A percentile compares a stretch with the other conserved stretches of the same genome.
Conservation (phyloP, 768 basidiomycete genomes). For the Mycena rebaudengoi region DNA sequence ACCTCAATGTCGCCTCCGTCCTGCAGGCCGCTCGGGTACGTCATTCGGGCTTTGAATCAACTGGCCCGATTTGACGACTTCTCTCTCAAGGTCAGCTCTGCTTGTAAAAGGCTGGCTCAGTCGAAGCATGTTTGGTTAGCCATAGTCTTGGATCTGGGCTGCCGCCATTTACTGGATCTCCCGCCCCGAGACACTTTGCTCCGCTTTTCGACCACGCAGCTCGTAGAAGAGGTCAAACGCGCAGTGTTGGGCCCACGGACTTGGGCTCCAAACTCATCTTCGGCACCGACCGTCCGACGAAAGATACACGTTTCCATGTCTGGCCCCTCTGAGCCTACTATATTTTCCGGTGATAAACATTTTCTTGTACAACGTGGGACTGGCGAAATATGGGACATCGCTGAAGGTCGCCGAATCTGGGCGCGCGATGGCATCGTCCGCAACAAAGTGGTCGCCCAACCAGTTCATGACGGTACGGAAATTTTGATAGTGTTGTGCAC, state of each 20-base stretch:
- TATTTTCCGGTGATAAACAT: constrained; percentile 2
- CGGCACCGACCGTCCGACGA: background rate
- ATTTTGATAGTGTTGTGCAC: background rate
- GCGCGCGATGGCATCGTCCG: background rate
- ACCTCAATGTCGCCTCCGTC: too few species aligned
- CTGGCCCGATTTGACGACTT: too few species aligned
- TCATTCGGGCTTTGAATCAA: too few species aligned
- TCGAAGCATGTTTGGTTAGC: constrained; percentile 14
- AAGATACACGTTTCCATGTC: background rate
- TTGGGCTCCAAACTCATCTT: constrained; percentile 5
- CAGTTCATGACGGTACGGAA: background rate
- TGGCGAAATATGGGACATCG: constrained; percentile 14
- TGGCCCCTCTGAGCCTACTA: background rate
- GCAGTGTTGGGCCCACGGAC: constrained; percentile 7
- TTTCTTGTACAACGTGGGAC: background rate
- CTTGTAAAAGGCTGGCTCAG: background rate
- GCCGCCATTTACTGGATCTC: constrained; percentile 1
- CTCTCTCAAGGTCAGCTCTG: constrained; percentile 1
- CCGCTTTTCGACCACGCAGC: background rate
- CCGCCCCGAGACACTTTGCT: background rate
- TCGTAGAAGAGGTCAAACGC: constrained; percentile 5
- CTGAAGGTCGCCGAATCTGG: constrained; percentile 3
- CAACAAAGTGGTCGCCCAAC: background rate
- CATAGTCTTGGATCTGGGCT: background rate
- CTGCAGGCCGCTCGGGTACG: too few species aligned